Base-by-base conservation (phyloP, 805 yeast genomes). In the Ogataea ramenticola region DNA sequence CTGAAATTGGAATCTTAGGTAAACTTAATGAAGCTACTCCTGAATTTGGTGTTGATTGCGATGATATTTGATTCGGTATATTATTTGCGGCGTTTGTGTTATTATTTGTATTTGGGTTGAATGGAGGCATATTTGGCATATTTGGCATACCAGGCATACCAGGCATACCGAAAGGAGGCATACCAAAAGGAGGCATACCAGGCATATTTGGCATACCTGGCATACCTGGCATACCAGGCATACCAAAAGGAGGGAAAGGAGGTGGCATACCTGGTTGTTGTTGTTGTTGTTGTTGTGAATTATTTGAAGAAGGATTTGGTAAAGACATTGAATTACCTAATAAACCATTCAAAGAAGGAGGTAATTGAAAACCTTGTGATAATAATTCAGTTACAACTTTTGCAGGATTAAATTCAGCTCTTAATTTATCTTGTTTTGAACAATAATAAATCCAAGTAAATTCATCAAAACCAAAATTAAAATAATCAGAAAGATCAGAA, bases 381-480 rank as follows among this genome's bases (percentile, higher is more conserved):
- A 53, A 46, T 33, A 55, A 57, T 21, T 55, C 39, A 1, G 49
- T 47, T 74, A 87, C 76, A 19, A 87, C 68, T 56, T 85, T 88
- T 45, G 82, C 86, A 3, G 95, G 93, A 47, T 86, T 85, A 65
- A 80, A 90, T 47, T 85, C 90, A 6, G 82, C 81, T 44, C 93
- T 74, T 40, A 83, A 56, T 51, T 79, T 81, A 61, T 90, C 96
- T 58, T 90, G 96, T 61, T 87, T 88, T 36, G 81, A 72, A 53
- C 96, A 81, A 65, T 93, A 93, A 21, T 90, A 88, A 43, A 85
- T 80, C 99, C 99, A 93, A 15, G 97, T 85, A 51, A 86, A 76
- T 67, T 93, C 99, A 60, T 93, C 96, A 59, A 93, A 93, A 1
- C 99, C 99, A 57, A 80, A 93, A 66, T 93, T 93, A 72, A 93